Base-by-base conservation (phyloP, 768 basidiomycete species). In the Tulasnella sp. region DNA sequence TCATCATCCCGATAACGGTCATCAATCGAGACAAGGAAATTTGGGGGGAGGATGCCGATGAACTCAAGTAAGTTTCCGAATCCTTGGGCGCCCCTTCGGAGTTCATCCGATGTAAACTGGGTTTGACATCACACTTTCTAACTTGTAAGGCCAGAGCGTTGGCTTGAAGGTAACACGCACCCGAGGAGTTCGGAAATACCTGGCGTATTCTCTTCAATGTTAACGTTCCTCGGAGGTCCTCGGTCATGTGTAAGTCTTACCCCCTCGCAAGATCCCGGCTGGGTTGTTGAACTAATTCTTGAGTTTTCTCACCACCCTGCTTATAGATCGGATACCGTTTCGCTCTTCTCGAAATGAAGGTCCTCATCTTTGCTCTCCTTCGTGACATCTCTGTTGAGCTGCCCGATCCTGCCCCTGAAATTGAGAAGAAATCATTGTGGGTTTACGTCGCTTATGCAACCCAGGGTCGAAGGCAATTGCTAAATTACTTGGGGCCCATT, bases 351-450 rank as follows among this genome's bases (percentile, higher is more conserved):
- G 78, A 79, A 81, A 85, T 85, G 84, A 89, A 89, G 80, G 87
- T 85, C 3, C 80, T 90, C 3, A 80, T 91, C 0, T 91, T 90
- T 80, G 87, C 87, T 0, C 87, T 91, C 6, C 80, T 91, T 11
- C 88, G 90, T 1, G 85, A 87, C 0, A 90, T 91, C 75, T 87
- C 88, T 77, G 90, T 90, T 72, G 87, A 89, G 72, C 87, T 91
- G 16, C 89, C 89, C 0, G 90, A 91, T 5, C 88, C 89, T 0
- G 85, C 84, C 0, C 83, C 84, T 12, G 88, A 90, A 31, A 85
- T 92, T 42, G 82, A 81, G 60, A 37, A 40, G 46, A 77, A 60
- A 41, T 34, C 50, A 78, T 46, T 37, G 80, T 81, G 28, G 40
- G 80, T 37, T 16, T 34, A 75, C 40, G 73, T 50, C 48, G 40